These are phyloP conservation scores for Huntiella moniliformis DNA, from an alignment of 2,329 filamentous ascomycete species.

Conservation along the genomic window DNA sequence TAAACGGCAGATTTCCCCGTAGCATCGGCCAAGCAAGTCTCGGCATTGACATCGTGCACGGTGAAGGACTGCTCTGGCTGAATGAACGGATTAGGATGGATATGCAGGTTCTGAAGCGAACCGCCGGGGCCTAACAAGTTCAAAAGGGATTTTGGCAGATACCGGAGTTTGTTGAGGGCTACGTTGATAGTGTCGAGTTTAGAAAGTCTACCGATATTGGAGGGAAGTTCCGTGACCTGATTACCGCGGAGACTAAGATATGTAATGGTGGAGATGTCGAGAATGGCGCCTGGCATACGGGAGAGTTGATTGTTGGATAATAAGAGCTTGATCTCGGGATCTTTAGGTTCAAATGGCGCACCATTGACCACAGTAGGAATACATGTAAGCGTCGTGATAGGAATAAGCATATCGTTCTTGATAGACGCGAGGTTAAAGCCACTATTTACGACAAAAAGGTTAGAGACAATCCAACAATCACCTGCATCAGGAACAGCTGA, in stretches of 20 bases:
- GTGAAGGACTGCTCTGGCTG: conserved; percentile 18
- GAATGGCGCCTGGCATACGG: conserved; percentile 39
- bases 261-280: conserved; percentile 41
- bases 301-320: conserved; percentile 39
- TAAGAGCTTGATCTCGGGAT: conserved; percentile 41
- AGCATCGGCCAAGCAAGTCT: conserved; percentile 7
- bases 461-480: conserved; percentile 5
- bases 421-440: conserved; percentile 31
- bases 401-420: conserved; percentile 36
- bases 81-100: conserved; percentile 46
- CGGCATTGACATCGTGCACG: conserved; percentile 7
- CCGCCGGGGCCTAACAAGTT: conserved; percentile 28
- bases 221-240: conserved; percentile 38
- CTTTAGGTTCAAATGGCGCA: conserved; percentile 39
- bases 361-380: conserved; percentile 35
- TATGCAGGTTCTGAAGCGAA: conserved; percentile 31
- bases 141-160: conserved; percentile 44
- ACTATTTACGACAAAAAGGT: conserved; percentile 15
- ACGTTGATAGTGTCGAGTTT: conserved; percentile 47
- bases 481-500: neutral
- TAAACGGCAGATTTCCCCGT: conserved; percentile 11
- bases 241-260: conserved; percentile 50
- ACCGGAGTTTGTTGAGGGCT: conserved; percentile 41
- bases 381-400: conserved; percentile 33
- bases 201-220: conserved; percentile 35